A percentile compares a stretch with the other conserved stretches of the same genome.
These are phyloP conservation scores for Trametes sp. DNA, from an alignment of 1,284 basidiomycete species.

Conservation along the genomic window DNA sequence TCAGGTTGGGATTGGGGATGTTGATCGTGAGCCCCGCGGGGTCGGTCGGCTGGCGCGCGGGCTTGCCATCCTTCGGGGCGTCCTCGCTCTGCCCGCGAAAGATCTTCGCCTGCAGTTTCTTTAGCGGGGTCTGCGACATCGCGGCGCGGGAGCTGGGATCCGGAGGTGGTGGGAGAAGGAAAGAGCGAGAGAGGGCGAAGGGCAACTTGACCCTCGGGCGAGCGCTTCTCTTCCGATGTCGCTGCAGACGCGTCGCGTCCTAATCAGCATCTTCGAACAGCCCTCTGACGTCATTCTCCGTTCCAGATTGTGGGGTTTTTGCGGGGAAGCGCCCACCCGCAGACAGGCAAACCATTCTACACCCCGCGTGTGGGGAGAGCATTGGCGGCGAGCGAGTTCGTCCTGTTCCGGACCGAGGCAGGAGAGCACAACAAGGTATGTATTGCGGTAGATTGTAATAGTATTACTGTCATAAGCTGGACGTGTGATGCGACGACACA, in stretches of 20 bases:
- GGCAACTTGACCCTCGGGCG: conserved; percentile 16
- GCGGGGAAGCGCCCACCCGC: not conserved
- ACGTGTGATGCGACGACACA: conserved; percentile 30
- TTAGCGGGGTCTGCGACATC: conserved; percentile 51
- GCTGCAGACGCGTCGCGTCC: conserved; percentile 30
- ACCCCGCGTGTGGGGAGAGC: not conserved
- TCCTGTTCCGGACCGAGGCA: too few relatives aligned
- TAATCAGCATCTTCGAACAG: conserved; percentile 9
- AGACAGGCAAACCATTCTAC: not conserved
- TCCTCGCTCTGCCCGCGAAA: conserved; percentile 59
- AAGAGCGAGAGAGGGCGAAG: conserved; percentile 24
- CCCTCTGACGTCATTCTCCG: conserved; percentile 30
- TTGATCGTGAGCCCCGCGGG: conserved; percentile 71
- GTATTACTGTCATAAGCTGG: conserved; percentile 32
- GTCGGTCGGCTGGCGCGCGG: conserved; percentile 45
- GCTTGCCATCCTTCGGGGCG: conserved; percentile 21
- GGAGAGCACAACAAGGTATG: conserved; percentile 17
- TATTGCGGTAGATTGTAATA: conserved; percentile 26
- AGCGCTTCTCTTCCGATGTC: conserved; percentile 24
- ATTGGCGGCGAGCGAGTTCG: too few relatives aligned
- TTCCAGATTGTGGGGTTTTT: conserved; percentile 14
- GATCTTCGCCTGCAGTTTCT: conserved; percentile 80
- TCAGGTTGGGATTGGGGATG: conserved; percentile 66
- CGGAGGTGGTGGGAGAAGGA: conserved; percentile 38
- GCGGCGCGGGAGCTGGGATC: conserved; percentile 31